Evolutionary conservation across 176 grass and related monocot species (phyloP), one percentile per base, ranked within the genome.

Genomic region (Carex littledalei): DNA sequence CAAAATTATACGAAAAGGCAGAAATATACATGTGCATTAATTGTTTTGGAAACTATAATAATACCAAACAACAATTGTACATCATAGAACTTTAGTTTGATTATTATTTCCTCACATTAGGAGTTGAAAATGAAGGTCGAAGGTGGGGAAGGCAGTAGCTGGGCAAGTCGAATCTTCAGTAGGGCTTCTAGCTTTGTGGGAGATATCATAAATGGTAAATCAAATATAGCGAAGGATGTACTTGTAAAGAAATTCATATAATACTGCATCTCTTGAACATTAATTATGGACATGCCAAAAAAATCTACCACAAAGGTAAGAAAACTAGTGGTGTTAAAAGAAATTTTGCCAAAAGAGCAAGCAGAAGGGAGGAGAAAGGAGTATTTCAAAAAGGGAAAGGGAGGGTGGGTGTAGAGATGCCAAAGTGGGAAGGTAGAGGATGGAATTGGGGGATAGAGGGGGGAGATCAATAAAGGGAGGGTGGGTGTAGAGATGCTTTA

Each of bases 101-200:
- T 74, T 14, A 74, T 45, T 50, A 2, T 22, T 74, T 74, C 10
- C 12, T 76, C 21, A 52, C 43, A 29, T 53, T n/a, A 53, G 71
- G 71, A 76, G 45, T 26, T 76, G 45, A 59, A 67, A 79, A 59
- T 53, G 54, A 86, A 80, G 37, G 31, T 79, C 1, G 58, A 80
- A 66, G 18, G 62, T 66, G 45, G 32, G 7, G 58, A 80, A 54
- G 73, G 76, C 3, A 82, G 60, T 63, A 79, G 84, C 73, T 17
- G n/a, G 59, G 14, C 84, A 79, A 56, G 58, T 58, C 84, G 17
- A 32, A 18, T 79, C 1, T 20, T 80, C 31, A 64, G 16, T 20
- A 63, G 53, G 49, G 29, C 60, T 54, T 35, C 76, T 18, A 86
- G 56, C 76, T 67, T 80, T 67, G n/a, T 56, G 6, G 76, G 22